Evolutionary conservation across 352 stramenopile genomes (phyloP), one percentile per base, ranked within the genome.

Genomic region (Pythium vanterpoolii): DNA sequence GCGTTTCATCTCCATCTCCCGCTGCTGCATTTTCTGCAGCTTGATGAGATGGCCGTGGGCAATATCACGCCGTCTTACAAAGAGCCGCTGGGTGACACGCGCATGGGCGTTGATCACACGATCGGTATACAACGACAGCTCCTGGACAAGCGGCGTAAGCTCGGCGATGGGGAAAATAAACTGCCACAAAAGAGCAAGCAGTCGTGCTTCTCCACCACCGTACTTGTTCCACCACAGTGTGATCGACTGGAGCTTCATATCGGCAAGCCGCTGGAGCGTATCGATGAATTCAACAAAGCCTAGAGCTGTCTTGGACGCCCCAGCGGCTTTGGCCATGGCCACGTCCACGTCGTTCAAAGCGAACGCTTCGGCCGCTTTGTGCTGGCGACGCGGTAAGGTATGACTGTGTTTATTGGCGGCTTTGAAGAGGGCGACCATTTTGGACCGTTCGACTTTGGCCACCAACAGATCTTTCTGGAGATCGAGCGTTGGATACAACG

Each of bases 341-440:
- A 90, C 43, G 39, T 90, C 79, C 26, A 90, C 71, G 47, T 87
- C 77, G 5, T 73, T 78, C 21, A 73, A 73, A 2, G 77, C 63
- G 46, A 88, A 84, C 14, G 73, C 47, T 40, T 62, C 44, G 21
- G 1, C 30, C 7, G 23, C 70, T 21, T 56, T 51, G 18, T n/a
- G 18, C 27, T 28, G 42, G 30, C 45, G 26, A 3, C 60, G 30
- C 11, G 50, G 46, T 5, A 21, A 3, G 6, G 36, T 14, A 27
- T 9, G 11, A 27, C 24, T 8, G 31, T n/a, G 64, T 47, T 77
- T 84, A 53, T 57, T 72, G 1, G 68, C 67, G 5, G 68, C 68
- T 27, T 73, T 78, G 45, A 83, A 87, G 33, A 87, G 62, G 14
- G 78, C 49, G 23, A 85, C 59, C 18, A 78, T 62, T 38, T 84